Evolutionary conservation across 176 grass and related monocot species (phyloP), one percentile per base, ranked within the genome.

Genomic region (Themeda triandra): DNA sequence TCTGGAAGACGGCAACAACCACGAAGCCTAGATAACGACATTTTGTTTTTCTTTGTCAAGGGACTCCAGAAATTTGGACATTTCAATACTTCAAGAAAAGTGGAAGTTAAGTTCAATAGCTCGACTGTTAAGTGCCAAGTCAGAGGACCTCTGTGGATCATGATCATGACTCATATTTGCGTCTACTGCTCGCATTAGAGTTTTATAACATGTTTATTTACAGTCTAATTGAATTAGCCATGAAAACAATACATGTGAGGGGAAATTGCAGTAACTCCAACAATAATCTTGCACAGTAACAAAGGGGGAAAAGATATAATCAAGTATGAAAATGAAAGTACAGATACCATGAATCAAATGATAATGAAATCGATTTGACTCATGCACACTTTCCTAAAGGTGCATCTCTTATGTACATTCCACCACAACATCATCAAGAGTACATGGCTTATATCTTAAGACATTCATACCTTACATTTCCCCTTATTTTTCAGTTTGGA

Each of bases 401-500:
- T n/a, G 44, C 63, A 84, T 80, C 77, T 76, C 81, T 66, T 87
- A 51, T 91, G 69, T 91, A 87, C 89, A 89, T 89, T 85, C 48
- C 87, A 90, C 59, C 84, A 87, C 80, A 90, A 87, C 51, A 84
- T 75, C 27, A 74, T 74, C 74, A 73, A 83, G 67, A 62, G 80
- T 63, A 76, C 89, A 87, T 69, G 75, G 30, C 63, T 87, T 62
- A 64, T 80, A 83, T 33, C 69, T 76, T 71, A 80, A 82, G 39
- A 53, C 41, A 91, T 80, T 33, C 81, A 84, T 87, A 91, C 89
- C 89, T 91, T 67, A 70, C 65, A 84, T 39, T 77, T 66, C 28
- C 77, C 70, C 13, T 54, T 71, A 58, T 30, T n/a, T 29, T 29
- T 97, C 87, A 95, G 79, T 90, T 95, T 28, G 91, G 95, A 12